Evolutionary conservation across 2,329 filamentous ascomycete genomes (phyloP).

Genomic region (Byssothecium circinans): DNA sequence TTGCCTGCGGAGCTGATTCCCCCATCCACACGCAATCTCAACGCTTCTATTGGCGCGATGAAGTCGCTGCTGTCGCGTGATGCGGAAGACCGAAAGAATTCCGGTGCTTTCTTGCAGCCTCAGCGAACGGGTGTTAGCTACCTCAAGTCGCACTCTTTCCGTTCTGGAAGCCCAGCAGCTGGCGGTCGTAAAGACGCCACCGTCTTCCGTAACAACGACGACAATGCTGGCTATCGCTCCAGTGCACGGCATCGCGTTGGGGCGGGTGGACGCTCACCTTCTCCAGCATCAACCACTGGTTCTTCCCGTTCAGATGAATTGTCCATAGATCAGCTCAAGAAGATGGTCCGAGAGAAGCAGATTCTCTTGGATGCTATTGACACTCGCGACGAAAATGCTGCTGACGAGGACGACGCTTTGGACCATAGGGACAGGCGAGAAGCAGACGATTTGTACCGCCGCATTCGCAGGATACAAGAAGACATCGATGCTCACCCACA

Average conservation of each 20-base stretch:
- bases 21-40: constrained; percentile 90
- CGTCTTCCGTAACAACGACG: constrained; percentile 94
- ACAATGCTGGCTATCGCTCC: constrained; percentile 85
- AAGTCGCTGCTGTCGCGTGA: constrained; percentile 88
- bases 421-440: constrained; percentile 89
- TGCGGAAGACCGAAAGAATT: constrained; percentile 84
- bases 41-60: constrained; percentile 87
- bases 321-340: constrained; percentile 82
- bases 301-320: constrained; percentile 74
- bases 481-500: constrained; percentile 93
- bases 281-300: constrained; percentile 64
- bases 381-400: constrained; percentile 86
- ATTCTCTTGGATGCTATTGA: constrained; percentile 94
- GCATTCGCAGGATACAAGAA: constrained; percentile 87
- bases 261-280: constrained; percentile 68
- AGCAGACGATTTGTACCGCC: constrained; percentile 89
- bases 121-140: constrained; percentile 99
- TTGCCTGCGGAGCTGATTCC: constrained; percentile 91
- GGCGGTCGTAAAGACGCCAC: constrained; percentile 86
- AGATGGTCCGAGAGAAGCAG: constrained; percentile 92
- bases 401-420: constrained; percentile 88
- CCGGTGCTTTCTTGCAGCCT: constrained; percentile 85
- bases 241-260: constrained; percentile 87
- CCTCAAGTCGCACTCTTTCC: constrained; percentile 92
- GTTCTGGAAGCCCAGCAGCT: constrained; percentile 60